phyloP scores from a whole-genome alignment of 2,329 filamentous ascomycete species.

The Whalleya microplaca region DNA sequence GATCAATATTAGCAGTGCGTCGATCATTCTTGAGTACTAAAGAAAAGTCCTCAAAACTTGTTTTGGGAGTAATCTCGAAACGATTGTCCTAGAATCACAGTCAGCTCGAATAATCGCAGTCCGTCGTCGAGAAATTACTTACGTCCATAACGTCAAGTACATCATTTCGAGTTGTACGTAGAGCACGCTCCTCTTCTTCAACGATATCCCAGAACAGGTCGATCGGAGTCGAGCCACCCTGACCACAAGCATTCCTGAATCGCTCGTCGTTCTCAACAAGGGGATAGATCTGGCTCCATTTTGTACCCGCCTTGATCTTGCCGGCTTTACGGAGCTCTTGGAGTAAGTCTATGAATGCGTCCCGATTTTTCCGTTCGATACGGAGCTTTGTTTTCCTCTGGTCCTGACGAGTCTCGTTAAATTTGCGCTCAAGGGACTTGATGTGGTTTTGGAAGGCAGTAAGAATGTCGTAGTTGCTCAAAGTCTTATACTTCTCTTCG shows the following conservation, averaged over 20 bases:
- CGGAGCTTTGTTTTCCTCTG: constrained; percentile 82
- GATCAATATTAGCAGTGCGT: constrained; percentile 85
- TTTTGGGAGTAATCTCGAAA: constrained; percentile 86
- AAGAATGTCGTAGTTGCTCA: constrained; percentile 88
- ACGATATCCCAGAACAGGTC: constrained; percentile 96
- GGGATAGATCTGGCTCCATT: constrained; percentile 83
- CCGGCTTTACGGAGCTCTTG: constrained; percentile 73
- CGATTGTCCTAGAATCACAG: constrained; percentile 70
- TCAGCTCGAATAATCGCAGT: constrained; percentile 31
- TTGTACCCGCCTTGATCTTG: constrained; percentile 86
- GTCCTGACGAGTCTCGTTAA: constrained; percentile 89
- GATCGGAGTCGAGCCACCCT: constrained; percentile 80
- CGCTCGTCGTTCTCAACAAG: constrained; percentile 79
- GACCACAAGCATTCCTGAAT: constrained; percentile 82
- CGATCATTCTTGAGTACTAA: constrained; percentile 81
- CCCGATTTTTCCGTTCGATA: constrained; percentile 83
- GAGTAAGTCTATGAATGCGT: constrained; percentile 76
- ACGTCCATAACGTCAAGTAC: constrained; percentile 89
- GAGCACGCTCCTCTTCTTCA: constrained; percentile 88
- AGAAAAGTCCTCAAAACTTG: constrained; percentile 86
- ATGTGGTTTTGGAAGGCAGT: constrained; percentile 94
- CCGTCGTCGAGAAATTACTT: constrained; percentile 40
- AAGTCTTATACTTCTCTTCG: constrained; percentile 82
- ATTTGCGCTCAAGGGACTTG: constrained; percentile 84
- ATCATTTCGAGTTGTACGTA: constrained; percentile 79